A percentile compares a stretch with the other conserved stretches of the same genome.
Evolutionary conservation across 441 rosid species (phyloP).

Genomic region (Euphorbia schlechtendalii): DNA sequence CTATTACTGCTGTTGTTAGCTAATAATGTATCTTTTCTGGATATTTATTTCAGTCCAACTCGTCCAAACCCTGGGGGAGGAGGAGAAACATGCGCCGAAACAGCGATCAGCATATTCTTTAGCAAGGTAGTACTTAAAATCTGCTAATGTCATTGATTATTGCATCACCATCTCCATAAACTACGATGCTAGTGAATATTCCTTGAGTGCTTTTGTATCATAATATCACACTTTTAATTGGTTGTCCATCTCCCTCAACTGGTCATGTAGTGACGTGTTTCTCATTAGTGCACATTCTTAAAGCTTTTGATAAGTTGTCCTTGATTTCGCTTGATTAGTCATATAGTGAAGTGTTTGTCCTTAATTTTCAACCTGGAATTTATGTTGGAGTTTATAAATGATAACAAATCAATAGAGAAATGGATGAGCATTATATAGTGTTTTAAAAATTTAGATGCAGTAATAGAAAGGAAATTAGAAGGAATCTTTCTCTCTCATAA

Average conservation of each 20-base stretch:
- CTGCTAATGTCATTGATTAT: background rate
- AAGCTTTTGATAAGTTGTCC: background rate
- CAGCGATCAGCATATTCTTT: conserved; percentile 86
- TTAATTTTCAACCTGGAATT: too few species aligned
- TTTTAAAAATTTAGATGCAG: background rate
- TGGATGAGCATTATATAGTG: background rate
- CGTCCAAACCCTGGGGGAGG: conserved; percentile 94
- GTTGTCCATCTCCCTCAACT: too few species aligned
- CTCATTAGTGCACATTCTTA: background rate
- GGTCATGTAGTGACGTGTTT: too few species aligned
- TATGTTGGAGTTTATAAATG: background rate
- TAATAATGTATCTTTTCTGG: conserved; percentile 14
- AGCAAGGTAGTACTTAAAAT: conserved; percentile 48
- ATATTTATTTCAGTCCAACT: conserved; percentile 62
- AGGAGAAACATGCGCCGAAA: conserved; percentile 99
- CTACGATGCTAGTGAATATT: background rate
- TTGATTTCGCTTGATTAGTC: background rate
- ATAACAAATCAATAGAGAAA: background rate
- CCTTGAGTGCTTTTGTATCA: too few species aligned
- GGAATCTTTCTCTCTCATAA: background rate
- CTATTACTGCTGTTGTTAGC: conserved; percentile 10
- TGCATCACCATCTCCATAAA: background rate
- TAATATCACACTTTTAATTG: too few species aligned
- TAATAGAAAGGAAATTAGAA: background rate
- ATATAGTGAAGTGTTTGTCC: background rate